These are phyloP conservation scores for Manihot esculenta DNA, from an alignment of 441 rosid species.

Conservation along the genomic window DNA sequence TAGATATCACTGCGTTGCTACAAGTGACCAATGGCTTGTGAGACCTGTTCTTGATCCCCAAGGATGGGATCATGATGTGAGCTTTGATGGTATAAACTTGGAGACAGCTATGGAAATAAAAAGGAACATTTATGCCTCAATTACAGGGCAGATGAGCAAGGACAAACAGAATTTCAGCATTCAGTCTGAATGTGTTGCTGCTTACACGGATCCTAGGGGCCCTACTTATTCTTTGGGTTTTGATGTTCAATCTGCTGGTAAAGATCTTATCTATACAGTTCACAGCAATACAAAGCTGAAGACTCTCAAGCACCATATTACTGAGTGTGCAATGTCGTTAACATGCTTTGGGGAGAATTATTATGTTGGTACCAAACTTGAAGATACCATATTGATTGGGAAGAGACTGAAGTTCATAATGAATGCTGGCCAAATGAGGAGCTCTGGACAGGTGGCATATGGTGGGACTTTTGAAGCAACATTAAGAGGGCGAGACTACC, in stretches of 20 bases:
- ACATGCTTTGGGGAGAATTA: slow-evolving; percentile 60
- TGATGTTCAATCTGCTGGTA: slow-evolving; percentile 77
- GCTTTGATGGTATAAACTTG: slow-evolving; percentile 84
- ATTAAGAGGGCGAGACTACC: slow-evolving; percentile 79
- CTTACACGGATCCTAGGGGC: slow-evolving; percentile 47
- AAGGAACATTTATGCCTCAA: slow-evolving; percentile 51
- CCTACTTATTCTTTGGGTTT: slow-evolving; percentile 58
- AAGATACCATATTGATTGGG: slow-evolving; percentile 64
- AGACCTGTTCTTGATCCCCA: slow-evolving; percentile 92
- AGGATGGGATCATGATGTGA: slow-evolving; percentile 96
- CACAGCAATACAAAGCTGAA: slow-evolving; percentile 61
- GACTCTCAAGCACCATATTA: slow-evolving; percentile 55
- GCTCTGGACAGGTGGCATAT: slow-evolving; percentile 60
- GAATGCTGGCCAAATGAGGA: slow-evolving; percentile 69
- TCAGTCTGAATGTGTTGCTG: slow-evolving; percentile 71
- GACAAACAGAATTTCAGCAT: slow-evolving; percentile 75
- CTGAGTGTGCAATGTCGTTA: slow-evolving; percentile 59
- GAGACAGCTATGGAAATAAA: slow-evolving; percentile 62
- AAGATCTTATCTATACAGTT: slow-evolving; percentile 63
- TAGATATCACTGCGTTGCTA: slow-evolving; percentile 59
- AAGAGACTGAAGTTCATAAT: slow-evolving; percentile 62
- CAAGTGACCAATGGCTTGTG: slow-evolving; percentile 58
- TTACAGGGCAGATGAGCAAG: slow-evolving; percentile 70
- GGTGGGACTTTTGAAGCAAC: slow-evolving; percentile 82
- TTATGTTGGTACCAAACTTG: slow-evolving; percentile 73